These are phyloP conservation scores for Davidsoniella australis DNA, from an alignment of 2,329 filamentous ascomycete genomes.

Conservation along the genomic window DNA sequence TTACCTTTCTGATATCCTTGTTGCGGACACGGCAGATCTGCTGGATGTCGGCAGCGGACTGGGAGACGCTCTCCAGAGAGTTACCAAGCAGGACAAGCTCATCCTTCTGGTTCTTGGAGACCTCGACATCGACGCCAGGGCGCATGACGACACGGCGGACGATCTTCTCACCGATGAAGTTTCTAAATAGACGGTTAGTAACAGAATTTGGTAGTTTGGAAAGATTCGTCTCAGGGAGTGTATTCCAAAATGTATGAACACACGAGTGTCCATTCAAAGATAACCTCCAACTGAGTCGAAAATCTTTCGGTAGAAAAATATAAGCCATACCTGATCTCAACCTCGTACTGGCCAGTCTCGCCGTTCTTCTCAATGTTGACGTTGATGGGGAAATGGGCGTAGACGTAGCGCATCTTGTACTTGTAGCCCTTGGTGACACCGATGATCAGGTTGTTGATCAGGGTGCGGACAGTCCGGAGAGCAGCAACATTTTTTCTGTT, in stretches of 20 bases:
- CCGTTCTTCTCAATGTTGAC: slow-evolving; percentile 95
- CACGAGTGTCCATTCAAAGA: neutral
- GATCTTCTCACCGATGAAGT: slow-evolving; percentile 99
- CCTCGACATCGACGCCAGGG: slow-evolving; percentile 74
- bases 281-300: neutral
- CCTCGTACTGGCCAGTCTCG: slow-evolving; percentile 73
- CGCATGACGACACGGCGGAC: slow-evolving; percentile 84
- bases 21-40: slow-evolving; percentile 98
- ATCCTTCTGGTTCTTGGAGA: slow-evolving; percentile 90
- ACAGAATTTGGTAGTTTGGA: slow-evolving; percentile 17
- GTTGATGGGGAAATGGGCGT: slow-evolving; percentile 99
- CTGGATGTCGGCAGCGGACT: slow-evolving; percentile 97
- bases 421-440: slow-evolving; percentile 99
- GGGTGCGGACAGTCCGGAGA: slow-evolving; percentile 89
- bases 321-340: slow-evolving; percentile 78
- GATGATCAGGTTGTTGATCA: slow-evolving; percentile 98
- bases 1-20: slow-evolving; percentile 99
- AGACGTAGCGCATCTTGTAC: slow-evolving; percentile 99
- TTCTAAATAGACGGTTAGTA: slow-evolving; percentile 33
- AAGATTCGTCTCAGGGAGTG: neutral
- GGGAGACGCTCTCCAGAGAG: slow-evolving; percentile 92
- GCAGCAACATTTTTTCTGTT: slow-evolving; percentile 94
- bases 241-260: neutral
- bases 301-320: neutral
- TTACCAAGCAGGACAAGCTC: slow-evolving; percentile 87